Base-by-base conservation (phyloP, 441 rosid species). In the Aleurites moluccanus region DNA sequence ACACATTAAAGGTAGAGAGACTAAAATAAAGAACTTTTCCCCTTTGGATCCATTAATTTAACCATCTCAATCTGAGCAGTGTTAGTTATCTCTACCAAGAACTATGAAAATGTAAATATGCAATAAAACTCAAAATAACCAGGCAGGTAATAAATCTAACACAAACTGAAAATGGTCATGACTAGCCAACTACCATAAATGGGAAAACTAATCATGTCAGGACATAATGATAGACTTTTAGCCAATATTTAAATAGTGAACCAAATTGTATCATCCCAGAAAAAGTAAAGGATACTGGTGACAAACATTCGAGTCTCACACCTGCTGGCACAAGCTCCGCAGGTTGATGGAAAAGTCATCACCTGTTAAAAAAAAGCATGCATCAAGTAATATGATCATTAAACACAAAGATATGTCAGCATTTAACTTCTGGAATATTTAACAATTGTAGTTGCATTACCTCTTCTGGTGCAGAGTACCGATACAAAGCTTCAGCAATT, bases 241-340 rank as follows among this genome's bases (percentile, higher is more conserved):
- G 30, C 72, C n/a, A n/a, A n/a, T n/a, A 59, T 14, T n/a, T 3
- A 21, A 53, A 61, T 2, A 42, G 1, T 57, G 14, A 38, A 27
- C n/a, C 60, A n/a, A 76, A 27, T 25, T 6, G 28, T 27, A 67
- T 27, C 20, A 62, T 53, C 38, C 38, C 25, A 44, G 70, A 52
- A 20, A 6, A 44, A 69, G 67, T 40, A 3, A 75, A 91, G 99
- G 98, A 96, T 92, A 96, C 98, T 92, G 53, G 98, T 96, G 74
- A 92, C 87, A 56, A 86, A 96, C 99, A 96, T 93, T 74, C 97
- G 90, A 76, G 98, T 96, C 86, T 93, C 99, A 73, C 97, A 89
- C 20, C 42, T 78, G 21, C 76, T 67, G 10, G 80, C 76, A 86
- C 99, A 96, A 60, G 85, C 77, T 80, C 97, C 99, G 55, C 97